These are phyloP conservation scores for Cryptococcus neoformans DNA, from an alignment of 1,284 basidiomycete genomes.

Conservation along the genomic window DNA sequence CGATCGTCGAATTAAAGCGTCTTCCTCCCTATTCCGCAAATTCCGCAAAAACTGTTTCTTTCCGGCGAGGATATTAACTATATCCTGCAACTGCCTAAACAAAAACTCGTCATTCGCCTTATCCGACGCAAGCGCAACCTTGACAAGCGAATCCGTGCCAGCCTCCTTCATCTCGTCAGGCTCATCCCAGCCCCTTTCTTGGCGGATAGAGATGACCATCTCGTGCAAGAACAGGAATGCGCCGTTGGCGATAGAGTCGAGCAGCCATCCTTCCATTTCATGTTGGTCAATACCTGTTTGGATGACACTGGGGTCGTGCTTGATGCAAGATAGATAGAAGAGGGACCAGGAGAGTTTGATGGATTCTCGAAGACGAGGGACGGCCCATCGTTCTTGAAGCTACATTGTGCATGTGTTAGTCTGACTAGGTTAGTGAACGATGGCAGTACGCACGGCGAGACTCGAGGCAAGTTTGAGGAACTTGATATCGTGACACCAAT, in stretches of 20 bases:
- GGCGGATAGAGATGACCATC: conserved; percentile 45
- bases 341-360: conserved; percentile 83
- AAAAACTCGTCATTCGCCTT: conserved; percentile 51
- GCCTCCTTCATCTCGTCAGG: conserved; percentile 25
- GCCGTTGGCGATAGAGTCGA: conserved; percentile 75
- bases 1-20: conserved; percentile 58
- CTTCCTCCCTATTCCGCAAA: conserved; percentile 88
- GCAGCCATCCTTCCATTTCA: conserved; percentile 73
- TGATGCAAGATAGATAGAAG: conserved; percentile 70
- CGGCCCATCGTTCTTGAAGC: conserved; percentile 60
- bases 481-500: conserved; percentile 31
- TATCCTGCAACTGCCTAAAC: conserved; percentile 64
- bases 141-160: conserved; percentile 55
- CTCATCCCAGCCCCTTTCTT: conserved; percentile 25
- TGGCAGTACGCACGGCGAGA: conserved; percentile 20
- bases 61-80: conserved; percentile 70
- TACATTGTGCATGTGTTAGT: conserved; percentile 3
- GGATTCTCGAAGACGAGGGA: conserved; percentile 70
- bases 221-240: conserved; percentile 62
- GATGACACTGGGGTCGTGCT: conserved; percentile 60
- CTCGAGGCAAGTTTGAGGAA: conserved; percentile 35
- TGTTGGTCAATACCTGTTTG: conserved; percentile 70
- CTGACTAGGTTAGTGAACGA: background rate
- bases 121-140: conserved; percentile 62
- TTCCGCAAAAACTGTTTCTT: conserved; percentile 84